phyloP scores from a whole-genome alignment of 2,329 filamentous ascomycete genomes.

The Pseudonectria buxi region DNA sequence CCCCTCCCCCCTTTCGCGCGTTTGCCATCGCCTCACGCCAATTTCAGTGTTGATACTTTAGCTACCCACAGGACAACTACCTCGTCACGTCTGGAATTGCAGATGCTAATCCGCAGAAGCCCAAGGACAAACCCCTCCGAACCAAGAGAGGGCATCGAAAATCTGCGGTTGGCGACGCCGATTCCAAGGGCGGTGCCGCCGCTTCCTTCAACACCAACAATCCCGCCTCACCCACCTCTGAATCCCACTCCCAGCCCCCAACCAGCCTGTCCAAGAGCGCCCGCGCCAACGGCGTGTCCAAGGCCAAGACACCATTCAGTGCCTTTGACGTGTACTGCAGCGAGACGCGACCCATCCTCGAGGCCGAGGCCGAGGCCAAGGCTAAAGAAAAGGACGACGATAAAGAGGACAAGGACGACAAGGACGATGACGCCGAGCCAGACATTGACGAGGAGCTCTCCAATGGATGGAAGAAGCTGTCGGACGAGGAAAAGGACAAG shows the following conservation, averaged over 20 bases:
- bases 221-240: slow-evolving; percentile 42
- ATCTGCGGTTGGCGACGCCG: slow-evolving; percentile 40
- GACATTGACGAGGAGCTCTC: slow-evolving; percentile 49
- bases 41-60: slow-evolving; percentile 29
- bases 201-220: slow-evolving; percentile 42
- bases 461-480: slow-evolving; percentile 48
- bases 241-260: slow-evolving; percentile 33
- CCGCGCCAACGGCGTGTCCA: slow-evolving; percentile 34
- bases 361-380: slow-evolving; percentile 26
- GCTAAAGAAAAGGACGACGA: too few species aligned
- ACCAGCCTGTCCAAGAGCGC: slow-evolving; percentile 25
- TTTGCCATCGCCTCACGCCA: slow-evolving; percentile 7
- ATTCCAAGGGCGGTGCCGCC: slow-evolving; percentile 32
- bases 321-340: slow-evolving; percentile 51
- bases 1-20: slow-evolving; percentile 4
- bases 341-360: slow-evolving; percentile 39
- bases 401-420: slow-evolving; percentile 27
- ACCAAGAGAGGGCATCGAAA: slow-evolving; percentile 67
- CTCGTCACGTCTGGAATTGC: slow-evolving; percentile 25
- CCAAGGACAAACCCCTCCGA: slow-evolving; percentile 70
- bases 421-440: slow-evolving; percentile 21
- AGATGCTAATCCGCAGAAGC: slow-evolving; percentile 43
- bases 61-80: slow-evolving; percentile 27
- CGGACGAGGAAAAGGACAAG: slow-evolving; percentile 42
- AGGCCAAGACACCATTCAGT: slow-evolving; percentile 37